phyloP scores from a whole-genome alignment of 169 alveolate species.

The Plasmodium gaboni region DNA sequence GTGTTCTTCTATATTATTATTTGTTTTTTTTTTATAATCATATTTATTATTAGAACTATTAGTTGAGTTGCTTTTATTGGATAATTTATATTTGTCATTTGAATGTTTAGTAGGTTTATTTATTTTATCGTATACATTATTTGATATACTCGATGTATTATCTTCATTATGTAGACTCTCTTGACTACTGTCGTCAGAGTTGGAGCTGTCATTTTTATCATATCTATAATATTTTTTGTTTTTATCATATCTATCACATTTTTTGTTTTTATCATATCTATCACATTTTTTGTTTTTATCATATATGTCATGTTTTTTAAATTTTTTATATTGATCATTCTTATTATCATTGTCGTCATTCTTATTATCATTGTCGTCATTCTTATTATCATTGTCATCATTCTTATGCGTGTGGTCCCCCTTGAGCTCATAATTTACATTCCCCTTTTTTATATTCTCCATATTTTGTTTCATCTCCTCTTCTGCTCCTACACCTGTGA shows the following conservation, averaged over 20 bases:
- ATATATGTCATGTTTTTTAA: neutral
- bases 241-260: neutral
- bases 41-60: neutral
- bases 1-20: slow-evolving; percentile 2
- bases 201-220: too few relatives aligned
- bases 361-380: neutral
- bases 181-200: too few relatives aligned
- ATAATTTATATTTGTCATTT: too few relatives aligned
- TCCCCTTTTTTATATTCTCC: slow-evolving; percentile 20
- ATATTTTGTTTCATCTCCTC: slow-evolving; percentile 64
- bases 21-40: neutral
- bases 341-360: neutral
- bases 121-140: too few relatives aligned
- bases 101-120: too few relatives aligned
- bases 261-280: neutral
- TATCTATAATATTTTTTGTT: too few relatives aligned
- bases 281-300: neutral
- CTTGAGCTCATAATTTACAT: neutral
- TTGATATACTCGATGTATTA: too few relatives aligned
- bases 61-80: too few relatives aligned
- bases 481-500: slow-evolving; percentile 75
- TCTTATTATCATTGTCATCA: neutral
- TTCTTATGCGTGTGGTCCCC: neutral
- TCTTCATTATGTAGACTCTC: too few relatives aligned
- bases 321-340: neutral